Conservation (phyloP, 2,329 filamentous ascomycete species). For the Tolypocladium guangdongense region DNA sequence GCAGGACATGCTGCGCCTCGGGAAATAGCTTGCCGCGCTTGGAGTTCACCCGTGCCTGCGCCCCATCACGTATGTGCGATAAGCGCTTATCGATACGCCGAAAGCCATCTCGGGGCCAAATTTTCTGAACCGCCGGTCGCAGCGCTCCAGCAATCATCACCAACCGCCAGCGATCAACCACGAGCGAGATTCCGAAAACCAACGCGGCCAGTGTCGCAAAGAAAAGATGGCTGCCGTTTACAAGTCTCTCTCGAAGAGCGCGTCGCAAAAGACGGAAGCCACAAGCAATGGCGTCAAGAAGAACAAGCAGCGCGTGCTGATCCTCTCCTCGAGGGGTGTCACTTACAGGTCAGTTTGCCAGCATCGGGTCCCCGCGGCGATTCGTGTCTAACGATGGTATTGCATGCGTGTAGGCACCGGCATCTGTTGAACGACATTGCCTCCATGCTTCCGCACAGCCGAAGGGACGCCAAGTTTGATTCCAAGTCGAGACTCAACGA, state of each 20-base stretch:
- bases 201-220: not conserved
- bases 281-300: constrained; percentile 41
- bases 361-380: not conserved
- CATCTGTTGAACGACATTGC: constrained; percentile 87
- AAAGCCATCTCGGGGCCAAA: not conserved
- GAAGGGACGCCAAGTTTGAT: constrained; percentile 94
- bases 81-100: not conserved
- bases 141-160: not conserved
- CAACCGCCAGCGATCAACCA: not conserved
- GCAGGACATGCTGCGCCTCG: not conserved
- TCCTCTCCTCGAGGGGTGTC: constrained; percentile 85
- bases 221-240: constrained; percentile 56
- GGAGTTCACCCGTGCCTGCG: not conserved
- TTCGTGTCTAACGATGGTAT: constrained; percentile 2
- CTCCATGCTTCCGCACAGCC: constrained; percentile 77
- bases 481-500: constrained; percentile 81
- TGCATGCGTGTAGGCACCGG: constrained; percentile 54
- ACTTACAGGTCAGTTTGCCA: constrained; percentile 57
- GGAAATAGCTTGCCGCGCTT: not conserved
- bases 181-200: not conserved
- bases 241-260: constrained; percentile 58
- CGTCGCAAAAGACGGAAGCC: constrained; percentile 36
- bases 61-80: not conserved
- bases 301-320: constrained; percentile 70
- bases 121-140: not conserved